Evolutionary conservation across 2,329 filamentous ascomycete genomes (phyloP), one percentile per base, ranked within the genome.

Genomic region (Penicillium sclerotigenum): DNA sequence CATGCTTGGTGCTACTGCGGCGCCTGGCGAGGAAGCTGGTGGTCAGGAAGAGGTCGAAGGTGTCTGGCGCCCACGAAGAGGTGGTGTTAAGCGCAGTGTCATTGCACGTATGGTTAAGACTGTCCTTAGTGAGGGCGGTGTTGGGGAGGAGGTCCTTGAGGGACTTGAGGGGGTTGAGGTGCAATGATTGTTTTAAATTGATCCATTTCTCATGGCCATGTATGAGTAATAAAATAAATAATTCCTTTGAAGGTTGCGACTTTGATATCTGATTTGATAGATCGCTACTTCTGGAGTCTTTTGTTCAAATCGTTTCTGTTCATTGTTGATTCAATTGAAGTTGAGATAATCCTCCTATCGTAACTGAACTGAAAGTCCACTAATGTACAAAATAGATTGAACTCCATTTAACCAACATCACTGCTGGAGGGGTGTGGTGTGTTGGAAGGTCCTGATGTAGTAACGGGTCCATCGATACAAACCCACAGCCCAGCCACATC

Each of bases 61-160:
- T 2, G 90, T 96, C 28, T 97, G 93, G 93, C 89, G 85, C 67
- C 88, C 92, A 37, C 89, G 90, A 31, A 75, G 91, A 31, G 93
- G 93, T 37, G 93, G 93, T 2, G 85, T 93, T 36, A 91, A 89
- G 77, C 84, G 91, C 66, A 79, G 76, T 5, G 79, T 94, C 18
- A 76, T 97, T 62, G 83, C 86, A 49, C 80, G 82, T 51, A 89
- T 97, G 76, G 85, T 95, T 58, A 85, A 87, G 71, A 85, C 87
- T 71, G 89, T 91, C 31, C 73, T 96, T 56, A 84, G 89, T 69
- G 84, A 82, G 65, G 88, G 88, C 0, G 91, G 91, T 33, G 87
- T 97, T 28, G 91, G 88, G 4, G 87, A 92, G 62, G 93, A 97
- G 73, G 88, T 97, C 6, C 79, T 97, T 69, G 85, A 88, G 59